Evolutionary conservation across 2,329 filamentous ascomycete species (phyloP).

Genomic region (Leptosphaerulina australis): DNA sequence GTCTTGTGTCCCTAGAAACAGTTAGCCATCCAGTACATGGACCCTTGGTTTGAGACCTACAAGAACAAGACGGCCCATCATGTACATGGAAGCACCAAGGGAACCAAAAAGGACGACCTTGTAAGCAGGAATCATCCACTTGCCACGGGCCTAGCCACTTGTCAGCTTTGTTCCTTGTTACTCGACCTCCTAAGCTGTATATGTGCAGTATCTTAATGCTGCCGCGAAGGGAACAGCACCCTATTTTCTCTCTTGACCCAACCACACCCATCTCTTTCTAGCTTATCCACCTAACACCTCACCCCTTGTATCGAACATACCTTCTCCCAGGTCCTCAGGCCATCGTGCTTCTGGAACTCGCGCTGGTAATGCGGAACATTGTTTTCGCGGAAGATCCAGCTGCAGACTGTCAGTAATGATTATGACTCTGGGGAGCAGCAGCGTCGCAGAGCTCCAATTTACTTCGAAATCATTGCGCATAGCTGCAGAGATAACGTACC

Average conservation of each 20-base stretch:
- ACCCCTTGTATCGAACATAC: conserved; percentile 60
- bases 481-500: conserved; percentile 45
- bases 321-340: conserved; percentile 76
- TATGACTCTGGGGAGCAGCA: conserved; percentile 18
- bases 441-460: conserved; percentile 17
- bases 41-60: conserved; percentile 35
- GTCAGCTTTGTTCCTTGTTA: conserved; percentile 21
- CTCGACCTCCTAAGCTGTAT: not conserved
- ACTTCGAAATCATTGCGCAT: not conserved
- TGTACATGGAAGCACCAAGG: conserved; percentile 71
- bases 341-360: conserved; percentile 75
- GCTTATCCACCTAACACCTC: conserved; percentile 2
- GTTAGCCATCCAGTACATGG: not conserved
- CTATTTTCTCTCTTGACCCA: not conserved
- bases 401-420: conserved; percentile 40
- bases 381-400: conserved; percentile 72
- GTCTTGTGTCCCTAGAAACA: conserved; percentile 71
- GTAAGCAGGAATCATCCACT: conserved; percentile 71
- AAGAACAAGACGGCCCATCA: conserved; percentile 72
- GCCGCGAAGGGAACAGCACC: conserved; percentile 1
- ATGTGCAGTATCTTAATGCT: not conserved
- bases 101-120: conserved; percentile 67
- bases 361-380: conserved; percentile 76
- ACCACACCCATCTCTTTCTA: conserved; percentile 19
- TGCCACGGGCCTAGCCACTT: conserved; percentile 65